Evolutionary conservation across 2,329 filamentous ascomycete species (phyloP).

Genomic region (Myriosclerotinia scirpicola): DNA sequence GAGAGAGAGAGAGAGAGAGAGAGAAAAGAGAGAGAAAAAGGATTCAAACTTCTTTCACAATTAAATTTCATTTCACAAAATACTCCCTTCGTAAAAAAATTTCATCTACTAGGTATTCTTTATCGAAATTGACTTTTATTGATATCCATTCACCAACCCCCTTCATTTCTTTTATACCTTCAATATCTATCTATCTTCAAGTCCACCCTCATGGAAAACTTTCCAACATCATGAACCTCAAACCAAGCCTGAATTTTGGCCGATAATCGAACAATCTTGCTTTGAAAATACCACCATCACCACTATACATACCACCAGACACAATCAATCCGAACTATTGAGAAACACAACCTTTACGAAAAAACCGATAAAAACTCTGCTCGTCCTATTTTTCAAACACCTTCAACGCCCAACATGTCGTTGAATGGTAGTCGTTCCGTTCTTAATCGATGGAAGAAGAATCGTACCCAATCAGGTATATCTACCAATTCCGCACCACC

Average conservation of each 20-base stretch:
- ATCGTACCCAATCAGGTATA: slow-evolving; percentile 26
- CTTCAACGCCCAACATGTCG: slow-evolving; percentile 23
- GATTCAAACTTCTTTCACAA: slow-evolving; percentile 2
- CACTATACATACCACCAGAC: background rate
- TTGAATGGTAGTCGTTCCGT: slow-evolving; percentile 25
- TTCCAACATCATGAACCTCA: slow-evolving; percentile 19
- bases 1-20: background rate
- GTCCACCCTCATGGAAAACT: slow-evolving; percentile 8
- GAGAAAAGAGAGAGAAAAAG: background rate
- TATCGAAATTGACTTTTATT: slow-evolving; percentile 13
- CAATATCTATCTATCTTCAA: slow-evolving; percentile 1
- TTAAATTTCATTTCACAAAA: slow-evolving; percentile 19
- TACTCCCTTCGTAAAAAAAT: slow-evolving; percentile 1
- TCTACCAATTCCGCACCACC: slow-evolving; percentile 20
- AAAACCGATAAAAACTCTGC: background rate
- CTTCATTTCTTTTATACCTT: slow-evolving; percentile 18
- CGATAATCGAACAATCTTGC: background rate
- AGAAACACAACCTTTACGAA: background rate
- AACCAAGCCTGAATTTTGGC: slow-evolving; percentile 11
- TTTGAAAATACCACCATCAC: background rate
- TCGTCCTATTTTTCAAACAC: background rate
- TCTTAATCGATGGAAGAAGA: slow-evolving; percentile 32
- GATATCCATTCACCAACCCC: slow-evolving; percentile 22
- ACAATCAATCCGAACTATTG: background rate
- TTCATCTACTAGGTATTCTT: slow-evolving; percentile 6